These are phyloP conservation scores for Coniochaeta hoffmannii DNA, from an alignment of 2,329 filamentous ascomycete genomes.

Conservation along the genomic window DNA sequence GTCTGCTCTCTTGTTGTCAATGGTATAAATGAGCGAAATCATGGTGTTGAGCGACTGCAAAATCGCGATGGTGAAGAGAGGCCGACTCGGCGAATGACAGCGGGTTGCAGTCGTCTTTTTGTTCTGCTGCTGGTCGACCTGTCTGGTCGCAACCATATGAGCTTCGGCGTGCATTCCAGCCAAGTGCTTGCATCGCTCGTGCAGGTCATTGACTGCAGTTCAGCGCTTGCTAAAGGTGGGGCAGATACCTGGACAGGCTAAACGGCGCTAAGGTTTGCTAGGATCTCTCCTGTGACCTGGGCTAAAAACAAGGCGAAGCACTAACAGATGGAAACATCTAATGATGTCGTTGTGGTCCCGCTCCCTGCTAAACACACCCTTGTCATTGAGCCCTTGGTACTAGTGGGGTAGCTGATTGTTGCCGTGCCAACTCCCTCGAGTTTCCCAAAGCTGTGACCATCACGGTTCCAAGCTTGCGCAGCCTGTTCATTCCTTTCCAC, in stretches of 20 bases:
- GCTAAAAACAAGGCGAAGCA: neutral
- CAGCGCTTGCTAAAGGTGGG: neutral
- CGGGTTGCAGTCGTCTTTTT: neutral
- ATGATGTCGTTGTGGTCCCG: neutral
- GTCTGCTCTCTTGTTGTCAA: neutral
- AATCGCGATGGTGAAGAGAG: neutral
- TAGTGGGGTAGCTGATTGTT: neutral
- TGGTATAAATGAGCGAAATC: neutral
- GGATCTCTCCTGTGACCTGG: neutral
- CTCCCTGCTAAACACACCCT: neutral
- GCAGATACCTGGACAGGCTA: neutral
- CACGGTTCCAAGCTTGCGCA: neutral
- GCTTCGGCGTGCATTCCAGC: neutral
- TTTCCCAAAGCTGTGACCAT: neutral
- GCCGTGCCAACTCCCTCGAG: neutral
- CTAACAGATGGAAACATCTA: neutral
- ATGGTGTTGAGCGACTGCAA: neutral
- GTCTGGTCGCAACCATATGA: neutral
- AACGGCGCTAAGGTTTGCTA: neutral
- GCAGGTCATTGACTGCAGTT: neutral
- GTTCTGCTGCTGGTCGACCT: neutral
- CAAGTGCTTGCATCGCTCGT: neutral
- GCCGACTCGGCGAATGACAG: neutral
- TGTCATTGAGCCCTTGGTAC: neutral
- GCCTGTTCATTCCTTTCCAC: neutral